Evolutionary conservation across 169 alveolate species (phyloP).

Genomic region (Cryptosporidium meleagridis): DNA sequence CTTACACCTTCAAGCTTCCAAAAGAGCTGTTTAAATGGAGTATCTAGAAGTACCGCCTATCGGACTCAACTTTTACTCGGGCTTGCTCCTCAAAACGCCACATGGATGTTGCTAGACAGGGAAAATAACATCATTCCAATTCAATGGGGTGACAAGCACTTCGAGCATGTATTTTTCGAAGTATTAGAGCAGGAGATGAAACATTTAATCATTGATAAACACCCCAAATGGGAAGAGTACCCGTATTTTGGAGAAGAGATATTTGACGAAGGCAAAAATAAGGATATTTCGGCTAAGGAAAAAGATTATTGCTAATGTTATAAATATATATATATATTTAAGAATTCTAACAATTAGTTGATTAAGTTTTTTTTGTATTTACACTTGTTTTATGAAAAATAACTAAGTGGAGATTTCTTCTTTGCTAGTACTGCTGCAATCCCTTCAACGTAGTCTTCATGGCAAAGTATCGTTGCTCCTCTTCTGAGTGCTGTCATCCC

Average conservation of each 20-base stretch:
- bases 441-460: conserved; percentile 97
- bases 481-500: conserved; percentile 99
- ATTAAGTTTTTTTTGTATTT: not conserved
- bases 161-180: conserved; percentile 83
- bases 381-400: conserved; percentile 87
- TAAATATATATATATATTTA: conserved; percentile 22
- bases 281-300: not conserved
- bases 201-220: conserved; percentile 79
- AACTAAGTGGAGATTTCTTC: conserved; percentile 96
- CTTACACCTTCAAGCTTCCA: conserved; percentile 33
- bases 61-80: conserved; percentile 55
- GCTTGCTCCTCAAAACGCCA: conserved; percentile 76
- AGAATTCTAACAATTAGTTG: conserved; percentile 1
- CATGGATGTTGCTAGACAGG: conserved; percentile 83
- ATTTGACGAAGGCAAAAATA: conserved; percentile 43
- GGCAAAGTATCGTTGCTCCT: conserved; percentile 97
- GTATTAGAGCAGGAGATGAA: conserved; percentile 77
- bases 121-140: conserved; percentile 82
- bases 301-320: conserved; percentile 46
- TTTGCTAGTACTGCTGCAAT: conserved; percentile 96
- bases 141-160: conserved; percentile 84
- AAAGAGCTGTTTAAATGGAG: conserved; percentile 47
- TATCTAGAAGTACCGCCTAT: conserved; percentile 40
- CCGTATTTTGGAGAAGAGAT: conserved; percentile 75
- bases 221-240: conserved; percentile 79